Percentiles rank a stretch among this genome's conserved stretches.
Conservation (phyloP, 768 basidiomycete species). For the Leucocoprinus birnbaumii region DNA sequence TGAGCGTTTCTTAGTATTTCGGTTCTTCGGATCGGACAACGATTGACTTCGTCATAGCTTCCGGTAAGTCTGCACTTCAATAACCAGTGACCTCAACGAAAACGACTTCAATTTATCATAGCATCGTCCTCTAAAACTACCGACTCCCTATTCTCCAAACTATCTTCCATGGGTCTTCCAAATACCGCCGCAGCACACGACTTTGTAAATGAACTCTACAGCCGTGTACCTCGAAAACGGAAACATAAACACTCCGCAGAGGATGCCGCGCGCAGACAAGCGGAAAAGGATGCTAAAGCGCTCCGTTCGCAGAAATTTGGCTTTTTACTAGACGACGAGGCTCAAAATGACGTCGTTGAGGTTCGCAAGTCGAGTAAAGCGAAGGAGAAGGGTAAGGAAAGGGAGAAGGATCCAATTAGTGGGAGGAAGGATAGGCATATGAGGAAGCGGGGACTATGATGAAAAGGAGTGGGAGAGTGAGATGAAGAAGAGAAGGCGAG, state of each 20-base stretch:
- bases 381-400: constrained; percentile 27
- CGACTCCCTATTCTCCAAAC: constrained; percentile 71
- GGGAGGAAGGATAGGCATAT: constrained; percentile 62
- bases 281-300: constrained; percentile 72
- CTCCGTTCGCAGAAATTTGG: constrained; percentile 73
- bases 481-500: constrained; percentile 77
- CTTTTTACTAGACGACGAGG: constrained; percentile 65
- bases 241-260: constrained; percentile 58
- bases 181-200: constrained; percentile 75
- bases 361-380: constrained; percentile 39
- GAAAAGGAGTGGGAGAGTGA: constrained; percentile 88
- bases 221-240: constrained; percentile 72
- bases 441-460: constrained; percentile 80
- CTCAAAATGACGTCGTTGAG: constrained; percentile 38
- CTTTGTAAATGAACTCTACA: constrained; percentile 78
- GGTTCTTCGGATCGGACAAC: constrained; percentile 82
- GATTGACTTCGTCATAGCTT: constrained; percentile 84
- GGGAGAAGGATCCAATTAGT: constrained; percentile 30
- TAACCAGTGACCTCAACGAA: background rate
- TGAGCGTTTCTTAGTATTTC: constrained; percentile 52
- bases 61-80: constrained; percentile 47
- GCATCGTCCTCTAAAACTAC: constrained; percentile 84
- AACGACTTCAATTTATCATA: constrained; percentile 20
- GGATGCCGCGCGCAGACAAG: constrained; percentile 53
- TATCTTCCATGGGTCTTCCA: constrained; percentile 78